phyloP scores from a whole-genome alignment of 2,329 filamentous ascomycete species.

The Epichloe sp. region DNA sequence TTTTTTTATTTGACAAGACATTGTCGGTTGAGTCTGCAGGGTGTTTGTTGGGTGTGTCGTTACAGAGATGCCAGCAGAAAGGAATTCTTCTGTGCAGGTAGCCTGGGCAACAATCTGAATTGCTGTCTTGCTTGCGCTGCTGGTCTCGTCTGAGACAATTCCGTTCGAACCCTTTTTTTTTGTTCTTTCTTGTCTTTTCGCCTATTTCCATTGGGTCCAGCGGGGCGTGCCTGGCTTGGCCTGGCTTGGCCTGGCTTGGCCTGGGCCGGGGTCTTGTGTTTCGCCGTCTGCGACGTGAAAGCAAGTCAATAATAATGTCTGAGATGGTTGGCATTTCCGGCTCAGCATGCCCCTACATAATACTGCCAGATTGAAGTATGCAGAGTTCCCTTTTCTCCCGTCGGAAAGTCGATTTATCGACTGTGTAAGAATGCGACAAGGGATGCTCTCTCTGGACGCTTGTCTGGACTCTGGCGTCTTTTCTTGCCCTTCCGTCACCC shows the following conservation, averaged over 20 bases:
- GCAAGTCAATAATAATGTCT: neutral
- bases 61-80: neutral
- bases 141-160: slow-evolving; percentile 2
- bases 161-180: neutral
- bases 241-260: too few relatives aligned
- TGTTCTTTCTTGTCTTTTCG: neutral
- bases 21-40: too few relatives aligned
- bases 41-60: too few relatives aligned
- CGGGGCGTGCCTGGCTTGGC: neutral
- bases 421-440: too few relatives aligned
- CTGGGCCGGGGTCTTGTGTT: neutral
- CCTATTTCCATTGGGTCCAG: neutral
- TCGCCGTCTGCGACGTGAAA: neutral
- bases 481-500: too few relatives aligned
- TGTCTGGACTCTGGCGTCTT: too few relatives aligned
- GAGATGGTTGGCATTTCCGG: neutral
- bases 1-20: too few relatives aligned
- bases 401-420: too few relatives aligned
- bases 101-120: neutral
- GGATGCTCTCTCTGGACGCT: too few relatives aligned
- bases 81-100: neutral
- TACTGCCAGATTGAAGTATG: neutral
- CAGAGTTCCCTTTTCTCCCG: too few relatives aligned
- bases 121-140: neutral
- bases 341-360: neutral